Percentiles rank a stretch among this genome's conserved stretches.
Evolutionary conservation across 306 rosid genomes (phyloP).

Genomic region (Rosa multiflora): DNA sequence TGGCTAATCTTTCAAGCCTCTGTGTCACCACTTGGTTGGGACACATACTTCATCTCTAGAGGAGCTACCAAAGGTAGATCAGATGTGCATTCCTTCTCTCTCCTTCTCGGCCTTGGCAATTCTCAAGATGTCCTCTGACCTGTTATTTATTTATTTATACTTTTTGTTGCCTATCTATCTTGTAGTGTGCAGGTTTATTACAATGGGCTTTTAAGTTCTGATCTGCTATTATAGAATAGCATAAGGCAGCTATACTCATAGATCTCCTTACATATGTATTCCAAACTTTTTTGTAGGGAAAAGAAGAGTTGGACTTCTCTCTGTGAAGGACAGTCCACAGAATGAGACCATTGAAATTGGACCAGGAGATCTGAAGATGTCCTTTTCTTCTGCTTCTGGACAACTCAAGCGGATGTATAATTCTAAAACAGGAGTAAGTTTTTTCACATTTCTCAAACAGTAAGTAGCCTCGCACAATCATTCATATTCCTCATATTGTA

Average conservation of each 20-base stretch:
- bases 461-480: conserved; percentile 5
- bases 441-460: conserved; percentile 22
- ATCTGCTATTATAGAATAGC: background rate
- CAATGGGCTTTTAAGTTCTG: background rate
- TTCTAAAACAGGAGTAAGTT: conserved; percentile 66
- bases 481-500: background rate
- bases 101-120: background rate
- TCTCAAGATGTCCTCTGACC: background rate
- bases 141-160: background rate
- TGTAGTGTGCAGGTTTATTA: background rate
- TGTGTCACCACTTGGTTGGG: conserved; percentile 89
- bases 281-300: conserved; percentile 40
- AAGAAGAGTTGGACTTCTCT: conserved; percentile 24
- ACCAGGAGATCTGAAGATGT: conserved; percentile 77
- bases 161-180: background rate
- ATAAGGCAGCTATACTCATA: background rate
- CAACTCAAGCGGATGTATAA: conserved; percentile 71
- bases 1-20: conserved; percentile 85
- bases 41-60: conserved; percentile 70
- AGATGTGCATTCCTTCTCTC: background rate
- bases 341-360: conserved; percentile 58
- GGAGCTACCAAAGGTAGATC: conserved; percentile 42
- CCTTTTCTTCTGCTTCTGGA: conserved; percentile 73
- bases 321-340: conserved; percentile 22
- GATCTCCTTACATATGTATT: background rate